Conservation (phyloP, 306 rosid genomes). For the Dalbergia oliveri region DNA sequence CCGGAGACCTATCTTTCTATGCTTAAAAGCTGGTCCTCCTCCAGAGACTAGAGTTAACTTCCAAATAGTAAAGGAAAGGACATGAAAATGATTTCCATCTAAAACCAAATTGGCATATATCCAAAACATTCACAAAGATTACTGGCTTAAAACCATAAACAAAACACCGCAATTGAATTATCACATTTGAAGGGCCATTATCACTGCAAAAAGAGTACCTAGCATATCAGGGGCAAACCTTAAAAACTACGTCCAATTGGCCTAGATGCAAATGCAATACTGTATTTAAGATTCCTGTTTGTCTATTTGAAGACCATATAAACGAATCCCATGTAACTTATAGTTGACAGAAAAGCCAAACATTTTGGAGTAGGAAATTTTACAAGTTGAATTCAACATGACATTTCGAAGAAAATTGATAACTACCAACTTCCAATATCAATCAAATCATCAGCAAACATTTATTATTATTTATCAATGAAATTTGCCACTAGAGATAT, state of each 20-base stretch:
- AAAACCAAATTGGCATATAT: neutral
- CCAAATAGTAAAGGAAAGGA: no score
- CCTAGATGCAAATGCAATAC: neutral
- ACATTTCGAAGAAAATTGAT: no score
- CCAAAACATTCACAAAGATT: neutral
- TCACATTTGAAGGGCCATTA: neutral
- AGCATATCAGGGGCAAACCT: neutral
- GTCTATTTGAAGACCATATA: neutral
- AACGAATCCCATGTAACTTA: neutral
- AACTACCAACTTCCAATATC: no score
- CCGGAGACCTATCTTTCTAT: no score
- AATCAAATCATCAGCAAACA: no score
- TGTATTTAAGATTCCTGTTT: neutral
- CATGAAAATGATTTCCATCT: neutral
- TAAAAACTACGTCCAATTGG: neutral
- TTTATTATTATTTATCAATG: no score
- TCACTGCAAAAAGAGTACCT: neutral
- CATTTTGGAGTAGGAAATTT: no score
- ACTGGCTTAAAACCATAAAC: neutral
- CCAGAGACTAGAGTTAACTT: no score
- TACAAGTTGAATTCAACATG: no score
- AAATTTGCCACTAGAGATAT: neutral
- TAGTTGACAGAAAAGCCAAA: neutral
- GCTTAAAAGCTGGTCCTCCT: no score
- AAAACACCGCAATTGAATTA: neutral